Evolutionary conservation across 1,284 basidiomycete species (phyloP), one percentile per base, ranked within the genome.

Genomic region (Rhodotorula sp.): DNA sequence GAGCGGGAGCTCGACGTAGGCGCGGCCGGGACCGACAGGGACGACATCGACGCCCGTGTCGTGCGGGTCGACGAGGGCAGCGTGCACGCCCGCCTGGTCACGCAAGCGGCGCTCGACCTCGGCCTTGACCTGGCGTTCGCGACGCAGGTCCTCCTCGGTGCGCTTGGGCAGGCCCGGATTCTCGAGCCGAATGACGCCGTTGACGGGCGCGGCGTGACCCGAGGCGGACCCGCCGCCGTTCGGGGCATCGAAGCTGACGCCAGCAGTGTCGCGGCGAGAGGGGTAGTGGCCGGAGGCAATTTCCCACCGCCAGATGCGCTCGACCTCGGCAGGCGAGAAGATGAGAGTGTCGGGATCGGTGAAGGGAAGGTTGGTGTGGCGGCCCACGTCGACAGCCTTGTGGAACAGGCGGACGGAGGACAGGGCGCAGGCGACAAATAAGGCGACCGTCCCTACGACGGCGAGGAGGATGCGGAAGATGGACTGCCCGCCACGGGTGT

Each of bases 271-370:
- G 68, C 87, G 85, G 64, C 86, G 85, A 81, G 90, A 92, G 3
- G 94, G 93, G 83, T 93, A 93, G 81, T 96, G 92, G 1, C 94
- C 94, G 76, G 91, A 91, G 56, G 87, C 84, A 67, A 97, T 87
- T 82, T 97, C 93, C 93, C 93, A 97, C 76, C 90, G 85, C 93
- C 93, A 97, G 81, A 97, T 91, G 77, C 88, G 86, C 76, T 89
- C 89, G 53, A 95, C 80, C 79, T 96, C 92, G 64, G 90, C 88
- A 61, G 87, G 84, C 56, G 85, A 85, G 74, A 90, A 90, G 54
- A 97, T 88, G 54, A 92, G 85, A 9, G 93, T 93, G 61, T 89
- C 85, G 12, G 89, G 87, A 73, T 91, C 88, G 58, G 84, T 84
- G 49, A 84, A 83, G 72, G 90, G 87, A n/a, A 88, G 87, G 56